Conservation (phyloP, 768 basidiomycete genomes). For the Rossbeevera mucosa region DNA sequence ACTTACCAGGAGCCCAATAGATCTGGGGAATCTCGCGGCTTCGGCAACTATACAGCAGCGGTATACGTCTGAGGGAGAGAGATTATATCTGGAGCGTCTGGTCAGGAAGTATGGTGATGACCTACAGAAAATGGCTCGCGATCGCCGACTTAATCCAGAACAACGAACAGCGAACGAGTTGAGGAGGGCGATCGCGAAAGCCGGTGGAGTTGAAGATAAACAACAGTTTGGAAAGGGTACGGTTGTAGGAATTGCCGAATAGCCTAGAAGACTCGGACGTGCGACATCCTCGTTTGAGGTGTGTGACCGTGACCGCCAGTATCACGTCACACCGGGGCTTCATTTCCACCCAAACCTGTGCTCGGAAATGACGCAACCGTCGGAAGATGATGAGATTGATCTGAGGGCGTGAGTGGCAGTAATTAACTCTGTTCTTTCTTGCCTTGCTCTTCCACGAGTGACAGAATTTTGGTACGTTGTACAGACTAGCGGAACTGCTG, state of each 20-base stretch:
- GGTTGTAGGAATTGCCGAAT: slow-evolving; percentile 3
- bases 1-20: slow-evolving; percentile 36
- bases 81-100: slow-evolving; percentile 59
- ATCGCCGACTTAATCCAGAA: slow-evolving; percentile 72
- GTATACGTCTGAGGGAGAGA: slow-evolving; percentile 66
- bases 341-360: slow-evolving; percentile 29
- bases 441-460: slow-evolving; percentile 10
- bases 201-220: slow-evolving; percentile 38
- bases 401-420: background rate
- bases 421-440: background rate
- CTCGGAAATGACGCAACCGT: slow-evolving; percentile 14
- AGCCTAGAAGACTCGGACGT: background rate
- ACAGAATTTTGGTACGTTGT: background rate
- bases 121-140: slow-evolving; percentile 70
- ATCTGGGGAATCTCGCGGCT: slow-evolving; percentile 59
- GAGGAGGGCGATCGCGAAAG: slow-evolving; percentile 54
- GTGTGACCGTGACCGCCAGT: slow-evolving; percentile 27
- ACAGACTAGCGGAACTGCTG: background rate
- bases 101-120: slow-evolving; percentile 69
- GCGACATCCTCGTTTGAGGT: slow-evolving; percentile 14
- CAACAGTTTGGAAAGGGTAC: background rate
- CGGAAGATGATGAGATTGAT: slow-evolving; percentile 14
- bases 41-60: slow-evolving; percentile 46
- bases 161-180: slow-evolving; percentile 85
- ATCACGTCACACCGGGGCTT: slow-evolving; percentile 26